phyloP scores from a whole-genome alignment of 2,329 filamentous ascomycete species.

The Trichoderma lentiforme region DNA sequence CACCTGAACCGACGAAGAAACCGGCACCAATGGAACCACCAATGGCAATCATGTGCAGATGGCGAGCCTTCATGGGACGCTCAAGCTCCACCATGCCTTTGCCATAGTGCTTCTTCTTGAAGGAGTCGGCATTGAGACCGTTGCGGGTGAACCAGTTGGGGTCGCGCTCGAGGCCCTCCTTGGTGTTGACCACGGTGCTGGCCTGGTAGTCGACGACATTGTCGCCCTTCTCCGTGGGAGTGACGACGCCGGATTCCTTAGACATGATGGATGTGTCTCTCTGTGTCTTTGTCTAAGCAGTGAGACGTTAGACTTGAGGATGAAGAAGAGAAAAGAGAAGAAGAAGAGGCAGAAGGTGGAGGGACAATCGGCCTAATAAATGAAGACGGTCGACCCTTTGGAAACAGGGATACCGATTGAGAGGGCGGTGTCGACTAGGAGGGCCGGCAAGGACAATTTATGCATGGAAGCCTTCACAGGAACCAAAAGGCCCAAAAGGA shows the following conservation, averaged over 20 bases:
- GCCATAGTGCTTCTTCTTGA: constrained; percentile 37
- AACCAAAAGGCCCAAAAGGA: constrained; percentile 14
- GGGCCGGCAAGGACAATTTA: constrained; percentile 16
- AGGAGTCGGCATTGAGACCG: constrained; percentile 38
- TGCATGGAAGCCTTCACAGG: constrained; percentile 18
- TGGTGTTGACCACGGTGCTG: constrained; percentile 18
- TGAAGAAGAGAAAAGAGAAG: neutral
- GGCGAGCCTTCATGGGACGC: constrained; percentile 49
- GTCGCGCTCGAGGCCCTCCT: constrained; percentile 24
- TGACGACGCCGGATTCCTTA: constrained; percentile 10
- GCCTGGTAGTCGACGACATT: constrained; percentile 13
- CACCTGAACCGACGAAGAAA: constrained; percentile 51
- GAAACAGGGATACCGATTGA: constrained; percentile 11
- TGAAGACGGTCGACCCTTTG: constrained; percentile 15
- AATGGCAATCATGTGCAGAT: constrained; percentile 59
- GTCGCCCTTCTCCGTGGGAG: constrained; percentile 24
- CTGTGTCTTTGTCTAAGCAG: constrained; percentile 17
- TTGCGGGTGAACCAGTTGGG: constrained; percentile 36
- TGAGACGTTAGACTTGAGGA: constrained; percentile 20
- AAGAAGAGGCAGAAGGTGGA: neutral
- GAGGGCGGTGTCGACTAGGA: constrained; percentile 14
- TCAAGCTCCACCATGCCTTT: constrained; percentile 36
- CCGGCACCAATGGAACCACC: constrained; percentile 37
- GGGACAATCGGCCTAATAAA: constrained; percentile 3
- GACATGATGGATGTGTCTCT: constrained; percentile 14